Base-by-base conservation (phyloP, 495 filamentous ascomycete genomes). In the Lophium mytilinum region DNA sequence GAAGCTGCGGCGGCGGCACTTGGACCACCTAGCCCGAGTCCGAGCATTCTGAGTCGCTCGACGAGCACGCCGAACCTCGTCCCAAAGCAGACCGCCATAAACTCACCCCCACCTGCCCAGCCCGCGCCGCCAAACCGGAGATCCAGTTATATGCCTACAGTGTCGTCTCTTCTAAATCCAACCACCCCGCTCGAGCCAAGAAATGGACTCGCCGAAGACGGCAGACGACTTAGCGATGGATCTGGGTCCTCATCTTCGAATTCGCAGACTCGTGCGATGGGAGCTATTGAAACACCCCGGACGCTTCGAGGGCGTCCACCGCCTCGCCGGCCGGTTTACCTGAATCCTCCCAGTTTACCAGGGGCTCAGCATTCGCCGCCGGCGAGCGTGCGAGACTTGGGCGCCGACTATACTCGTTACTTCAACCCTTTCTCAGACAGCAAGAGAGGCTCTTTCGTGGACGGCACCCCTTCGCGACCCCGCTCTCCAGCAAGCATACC, bases 351-450 rank as follows among this genome's bases (percentile, higher is more conserved):
- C 18, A 53, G 61, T 11, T 6, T 60, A 54, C 7, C 19, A 1
- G 30, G 50, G 9, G n/a, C 30, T 3, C 37, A 52, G 10, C 53
- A n/a, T 33, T 24, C 37, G 21, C 15, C 21, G 30, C 64, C 69
- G 9, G 42, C 63, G 40, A 63, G 46, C 33, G 46, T 76, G 39
- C 61, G 61, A n/a, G 73, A 78, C 52, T 45, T 78, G 9, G 73
- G 76, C 4, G 59, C 65, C 6, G 75, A 75, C 55, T 79, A 76
- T 53, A 76, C 75, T 11, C 58, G 76, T 53, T 79, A 78, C 69
- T 70, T 67, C 68, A 67, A 62, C 63, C 62, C 69, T 46, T 68
- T 72, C 53, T 36, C 61, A 1, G 57, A 58, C 45, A 64, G 61
- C 52, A 35, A 35, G 6, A 35, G 60, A 49, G 55, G 46, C 50